phyloP scores from a whole-genome alignment of 768 basidiomycete genomes.

The Leucosporidium yakuticum region DNA sequence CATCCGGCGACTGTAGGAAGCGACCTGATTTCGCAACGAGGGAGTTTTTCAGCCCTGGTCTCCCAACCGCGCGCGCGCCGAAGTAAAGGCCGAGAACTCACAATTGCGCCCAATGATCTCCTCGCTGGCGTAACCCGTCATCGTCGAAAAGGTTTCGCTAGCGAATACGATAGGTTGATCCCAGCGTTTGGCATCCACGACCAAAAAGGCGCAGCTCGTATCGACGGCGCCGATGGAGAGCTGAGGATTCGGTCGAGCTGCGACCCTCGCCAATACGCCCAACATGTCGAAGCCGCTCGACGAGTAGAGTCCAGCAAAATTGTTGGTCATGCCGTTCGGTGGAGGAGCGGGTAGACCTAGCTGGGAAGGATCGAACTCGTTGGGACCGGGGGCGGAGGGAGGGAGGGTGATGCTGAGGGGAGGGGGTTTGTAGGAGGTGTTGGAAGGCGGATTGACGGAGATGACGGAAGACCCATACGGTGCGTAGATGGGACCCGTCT shows the following conservation, averaged over 20 bases:
- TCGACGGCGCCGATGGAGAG: slow-evolving; percentile 89
- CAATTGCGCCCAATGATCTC: slow-evolving; percentile 88
- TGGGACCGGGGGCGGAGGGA: neutral
- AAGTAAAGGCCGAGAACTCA: neutral
- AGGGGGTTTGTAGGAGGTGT: slow-evolving; percentile 26
- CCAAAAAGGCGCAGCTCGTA: slow-evolving; percentile 79
- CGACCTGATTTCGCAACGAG: slow-evolving; percentile 43
- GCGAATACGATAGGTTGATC: slow-evolving; percentile 67
- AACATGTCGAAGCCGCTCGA: slow-evolving; percentile 87
- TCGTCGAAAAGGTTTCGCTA: slow-evolving; percentile 65
- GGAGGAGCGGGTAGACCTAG: slow-evolving; percentile 28
- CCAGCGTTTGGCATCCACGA: slow-evolving; percentile 48
- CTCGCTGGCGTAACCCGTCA: slow-evolving; percentile 47
- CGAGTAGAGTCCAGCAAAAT: slow-evolving; percentile 62
- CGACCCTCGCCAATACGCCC: slow-evolving; percentile 71
- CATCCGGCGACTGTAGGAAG: slow-evolving; percentile 74
- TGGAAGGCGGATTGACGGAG: slow-evolving; percentile 15
- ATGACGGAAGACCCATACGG: slow-evolving; percentile 32
- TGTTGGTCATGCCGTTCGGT: slow-evolving; percentile 23
- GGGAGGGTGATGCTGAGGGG: slow-evolving; percentile 24
- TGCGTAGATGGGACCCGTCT: slow-evolving; percentile 23
- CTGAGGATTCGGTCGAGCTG: slow-evolving; percentile 63
- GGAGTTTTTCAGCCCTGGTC: neutral
- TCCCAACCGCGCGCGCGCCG: too few species aligned
- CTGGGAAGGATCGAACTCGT: slow-evolving; percentile 21